Percentiles rank a stretch among this genome's conserved stretches.
Evolutionary conservation across 2,329 filamentous ascomycete genomes (phyloP).

Genomic region (Boeremia exigua): DNA sequence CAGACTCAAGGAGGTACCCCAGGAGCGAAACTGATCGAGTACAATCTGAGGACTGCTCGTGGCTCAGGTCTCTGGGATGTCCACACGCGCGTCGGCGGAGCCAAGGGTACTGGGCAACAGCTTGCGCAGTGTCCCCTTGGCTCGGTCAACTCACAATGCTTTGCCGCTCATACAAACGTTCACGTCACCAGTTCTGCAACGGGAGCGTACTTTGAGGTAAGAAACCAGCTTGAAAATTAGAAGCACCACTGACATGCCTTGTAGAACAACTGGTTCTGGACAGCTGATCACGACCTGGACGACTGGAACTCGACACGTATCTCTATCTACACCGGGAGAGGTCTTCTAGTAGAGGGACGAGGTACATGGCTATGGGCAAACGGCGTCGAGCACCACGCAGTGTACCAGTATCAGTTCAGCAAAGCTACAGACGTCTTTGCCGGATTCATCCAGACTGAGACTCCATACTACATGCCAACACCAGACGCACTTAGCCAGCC

Average conservation of each 20-base stretch:
- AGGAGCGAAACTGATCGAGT: constrained; percentile 75
- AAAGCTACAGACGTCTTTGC: constrained; percentile 82
- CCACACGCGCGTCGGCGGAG: constrained; percentile 83
- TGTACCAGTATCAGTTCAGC: constrained; percentile 84
- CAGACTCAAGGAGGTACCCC: constrained; percentile 72
- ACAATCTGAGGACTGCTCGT: constrained; percentile 63
- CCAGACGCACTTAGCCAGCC: constrained; percentile 70
- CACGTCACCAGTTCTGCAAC: constrained; percentile 62
- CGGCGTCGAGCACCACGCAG: constrained; percentile 63
- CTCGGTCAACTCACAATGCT: constrained; percentile 66
- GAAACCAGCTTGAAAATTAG: neutral
- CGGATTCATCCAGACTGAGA: constrained; percentile 87
- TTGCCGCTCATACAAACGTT: constrained; percentile 68
- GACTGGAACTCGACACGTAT: constrained; percentile 74
- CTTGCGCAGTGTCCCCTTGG: constrained; percentile 78
- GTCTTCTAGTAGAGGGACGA: constrained; percentile 72
- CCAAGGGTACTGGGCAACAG: constrained; percentile 79
- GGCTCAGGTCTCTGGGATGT: constrained; percentile 81
- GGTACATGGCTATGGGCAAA: constrained; percentile 68
- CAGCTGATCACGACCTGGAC: constrained; percentile 90
- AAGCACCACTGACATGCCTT: constrained; percentile 4
- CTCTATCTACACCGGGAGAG: constrained; percentile 85
- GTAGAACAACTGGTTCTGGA: constrained; percentile 44
- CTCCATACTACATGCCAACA: constrained; percentile 83
- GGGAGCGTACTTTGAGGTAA: constrained; percentile 74